Evolutionary conservation across 148 eudicot genomes (phyloP).

Genomic region (Silene latifolia): DNA sequence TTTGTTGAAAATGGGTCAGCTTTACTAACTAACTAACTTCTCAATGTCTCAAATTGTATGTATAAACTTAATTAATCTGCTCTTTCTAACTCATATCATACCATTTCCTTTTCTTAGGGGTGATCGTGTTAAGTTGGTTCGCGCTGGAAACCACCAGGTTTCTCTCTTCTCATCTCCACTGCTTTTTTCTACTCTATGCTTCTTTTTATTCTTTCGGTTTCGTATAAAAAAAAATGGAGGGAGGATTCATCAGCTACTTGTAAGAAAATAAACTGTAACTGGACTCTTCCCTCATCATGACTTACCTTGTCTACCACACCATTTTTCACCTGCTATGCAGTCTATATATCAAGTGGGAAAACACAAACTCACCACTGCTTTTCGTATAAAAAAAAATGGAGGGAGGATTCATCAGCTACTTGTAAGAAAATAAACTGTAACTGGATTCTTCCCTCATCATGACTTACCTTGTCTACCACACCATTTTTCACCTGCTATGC

Average conservation of each 20-base stretch:
- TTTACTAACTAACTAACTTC: not conserved
- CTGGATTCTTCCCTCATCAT: too few species aligned
- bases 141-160: slow-evolving; percentile 97
- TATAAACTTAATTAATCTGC: not conserved
- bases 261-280: too few species aligned
- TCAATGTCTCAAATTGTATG: too few species aligned
- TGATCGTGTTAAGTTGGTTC: slow-evolving; percentile 75
- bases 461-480: not conserved
- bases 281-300: too few species aligned
- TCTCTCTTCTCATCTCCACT: not conserved
- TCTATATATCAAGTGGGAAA: not conserved
- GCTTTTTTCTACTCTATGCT: too few species aligned
- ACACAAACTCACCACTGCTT: not conserved
- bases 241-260: too few species aligned
- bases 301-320: not conserved
- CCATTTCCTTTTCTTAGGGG: slow-evolving; percentile 50
- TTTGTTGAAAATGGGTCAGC: slow-evolving; percentile 91
- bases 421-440: too few species aligned
- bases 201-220: too few species aligned
- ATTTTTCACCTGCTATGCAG: not conserved
- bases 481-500: not conserved
- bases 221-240: too few species aligned
- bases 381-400: too few species aligned
- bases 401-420: too few species aligned
- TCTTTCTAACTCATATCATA: not conserved